Evolutionary conservation across 352 stramenopile species (phyloP).

Genomic region (Phytophthora cajani): DNA sequence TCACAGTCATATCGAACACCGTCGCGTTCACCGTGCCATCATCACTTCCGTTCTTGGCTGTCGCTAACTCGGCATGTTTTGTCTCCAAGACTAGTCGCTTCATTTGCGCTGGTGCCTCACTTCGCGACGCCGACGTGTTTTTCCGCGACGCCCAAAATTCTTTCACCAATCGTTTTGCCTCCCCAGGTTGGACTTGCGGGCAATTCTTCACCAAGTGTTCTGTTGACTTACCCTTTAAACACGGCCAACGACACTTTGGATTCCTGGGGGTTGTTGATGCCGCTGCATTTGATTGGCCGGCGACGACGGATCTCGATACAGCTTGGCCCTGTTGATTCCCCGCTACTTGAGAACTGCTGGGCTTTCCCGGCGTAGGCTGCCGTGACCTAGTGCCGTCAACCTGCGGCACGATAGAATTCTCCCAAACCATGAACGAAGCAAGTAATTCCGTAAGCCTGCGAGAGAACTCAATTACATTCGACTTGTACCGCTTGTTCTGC

Average conservation of each 20-base stretch:
- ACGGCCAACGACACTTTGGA: not conserved
- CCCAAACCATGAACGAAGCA: constrained; percentile 2
- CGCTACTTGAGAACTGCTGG: not conserved
- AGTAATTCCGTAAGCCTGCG: not conserved
- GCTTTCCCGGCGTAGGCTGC: not conserved
- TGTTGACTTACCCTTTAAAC: not conserved
- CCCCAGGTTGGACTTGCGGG: not conserved
- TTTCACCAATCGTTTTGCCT: not conserved
- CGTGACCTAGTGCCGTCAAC: not conserved
- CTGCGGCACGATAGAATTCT: not conserved
- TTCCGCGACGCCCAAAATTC: constrained; percentile 1
- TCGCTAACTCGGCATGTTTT: not conserved
- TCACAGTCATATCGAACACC: not conserved
- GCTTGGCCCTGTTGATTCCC: not conserved
- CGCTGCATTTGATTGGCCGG: not conserved
- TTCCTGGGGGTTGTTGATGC: not conserved
- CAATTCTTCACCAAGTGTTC: not conserved
- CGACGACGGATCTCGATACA: not conserved
- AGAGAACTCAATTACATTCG: constrained; percentile 1
- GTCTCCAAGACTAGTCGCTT: not conserved
- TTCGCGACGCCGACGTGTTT: not conserved
- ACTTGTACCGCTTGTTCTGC: not conserved
- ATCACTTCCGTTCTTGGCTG: not conserved
- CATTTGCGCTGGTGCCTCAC: not conserved
- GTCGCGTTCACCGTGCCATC: not conserved